Percentiles rank a stretch among this genome's conserved stretches.
Conservation (phyloP, 2,329 filamentous ascomycete genomes). For the Exophiala oligosperma region DNA sequence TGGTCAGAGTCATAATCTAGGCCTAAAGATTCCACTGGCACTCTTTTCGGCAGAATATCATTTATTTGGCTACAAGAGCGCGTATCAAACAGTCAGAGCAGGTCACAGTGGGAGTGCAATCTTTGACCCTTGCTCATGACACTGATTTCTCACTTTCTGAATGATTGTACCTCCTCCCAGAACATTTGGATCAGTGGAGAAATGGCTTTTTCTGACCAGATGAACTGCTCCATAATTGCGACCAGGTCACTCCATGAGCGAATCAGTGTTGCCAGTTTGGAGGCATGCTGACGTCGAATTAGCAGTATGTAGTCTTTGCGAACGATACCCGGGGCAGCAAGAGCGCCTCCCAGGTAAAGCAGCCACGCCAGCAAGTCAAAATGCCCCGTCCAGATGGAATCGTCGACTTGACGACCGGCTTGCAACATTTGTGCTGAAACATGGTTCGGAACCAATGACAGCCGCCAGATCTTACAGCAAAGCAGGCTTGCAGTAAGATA, state of each 20-base stretch:
- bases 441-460: conserved; percentile 36
- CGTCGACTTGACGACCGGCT: conserved; percentile 2
- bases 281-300: conserved; percentile 23
- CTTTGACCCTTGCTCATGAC: too few species aligned
- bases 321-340: conserved; percentile 34
- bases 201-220: conserved; percentile 45
- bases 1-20: too few species aligned
- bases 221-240: conserved; percentile 37
- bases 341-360: conserved; percentile 41
- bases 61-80: too few species aligned
- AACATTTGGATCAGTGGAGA: conserved; percentile 33
- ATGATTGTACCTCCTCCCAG: conserved; percentile 19
- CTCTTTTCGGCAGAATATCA: too few species aligned
- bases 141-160: too few species aligned
- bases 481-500: conserved; percentile 45
- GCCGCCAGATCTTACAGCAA: conserved; percentile 44
- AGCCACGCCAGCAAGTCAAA: conserved; percentile 40
- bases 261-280: conserved; percentile 20
- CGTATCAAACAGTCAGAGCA: too few species aligned
- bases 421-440: too few species aligned
- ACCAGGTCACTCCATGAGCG: conserved; percentile 37
- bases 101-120: too few species aligned
- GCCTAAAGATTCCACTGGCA: too few species aligned
- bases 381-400: conserved; percentile 36
- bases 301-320: conserved; percentile 34